Evolutionary conservation across 805 yeast genomes (phyloP).

Genomic region (Pichia cephalocereana): DNA sequence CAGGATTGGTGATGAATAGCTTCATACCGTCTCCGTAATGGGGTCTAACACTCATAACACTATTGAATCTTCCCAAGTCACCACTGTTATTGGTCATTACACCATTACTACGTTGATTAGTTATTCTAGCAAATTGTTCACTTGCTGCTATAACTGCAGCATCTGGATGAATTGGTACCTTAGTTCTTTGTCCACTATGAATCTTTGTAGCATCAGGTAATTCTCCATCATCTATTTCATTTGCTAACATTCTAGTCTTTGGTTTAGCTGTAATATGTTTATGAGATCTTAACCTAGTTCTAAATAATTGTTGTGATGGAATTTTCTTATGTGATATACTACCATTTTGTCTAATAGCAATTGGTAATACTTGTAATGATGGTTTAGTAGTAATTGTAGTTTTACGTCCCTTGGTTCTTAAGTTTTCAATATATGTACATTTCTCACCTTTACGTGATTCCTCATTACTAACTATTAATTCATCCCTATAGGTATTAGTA

Average conservation of each 20-base stretch:
- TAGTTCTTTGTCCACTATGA: constrained; percentile 21
- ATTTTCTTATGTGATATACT: constrained; percentile 19
- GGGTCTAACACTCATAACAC: constrained; percentile 19
- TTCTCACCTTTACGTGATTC: constrained; percentile 35
- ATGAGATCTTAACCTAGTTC: constrained; percentile 26
- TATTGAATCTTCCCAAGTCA: constrained; percentile 25
- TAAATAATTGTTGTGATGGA: constrained; percentile 17
- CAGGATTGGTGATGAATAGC: constrained; percentile 54
- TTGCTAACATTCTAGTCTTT: constrained; percentile 59
- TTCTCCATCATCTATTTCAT: constrained; percentile 66
- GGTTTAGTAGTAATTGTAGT: constrained; percentile 11
- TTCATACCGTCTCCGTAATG: constrained; percentile 9
- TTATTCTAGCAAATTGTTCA: constrained; percentile 13
- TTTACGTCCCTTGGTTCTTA: constrained; percentile 6
- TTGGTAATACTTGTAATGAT: constrained; percentile 37
- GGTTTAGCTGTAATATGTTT: constrained; percentile 58
- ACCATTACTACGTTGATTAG: neutral
- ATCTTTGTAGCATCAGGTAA: constrained; percentile 26
- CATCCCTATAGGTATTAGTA: neutral
- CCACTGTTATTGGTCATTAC: neutral
- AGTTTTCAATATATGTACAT: constrained; percentile 37
- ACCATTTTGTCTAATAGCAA: constrained; percentile 39
- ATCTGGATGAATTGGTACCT: constrained; percentile 25
- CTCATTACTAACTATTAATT: neutral
- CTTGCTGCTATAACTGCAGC: constrained; percentile 25